These are phyloP conservation scores for Escovopsis sp. DNA, from an alignment of 2,329 filamentous ascomycete genomes.

Conservation along the genomic window DNA sequence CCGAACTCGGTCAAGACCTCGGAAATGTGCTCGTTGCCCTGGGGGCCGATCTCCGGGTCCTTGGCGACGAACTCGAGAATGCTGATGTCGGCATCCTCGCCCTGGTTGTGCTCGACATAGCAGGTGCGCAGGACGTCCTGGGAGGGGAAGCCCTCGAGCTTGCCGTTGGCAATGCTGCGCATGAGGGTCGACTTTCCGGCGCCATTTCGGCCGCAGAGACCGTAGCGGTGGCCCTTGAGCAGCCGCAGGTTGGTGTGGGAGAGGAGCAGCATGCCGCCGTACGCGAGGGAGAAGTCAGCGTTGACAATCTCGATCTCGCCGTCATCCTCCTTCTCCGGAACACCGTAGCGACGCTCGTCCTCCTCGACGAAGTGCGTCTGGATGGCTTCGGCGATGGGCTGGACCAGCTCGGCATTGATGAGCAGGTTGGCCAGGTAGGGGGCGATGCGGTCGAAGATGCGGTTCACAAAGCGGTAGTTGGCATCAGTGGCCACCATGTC, in stretches of 20 bases:
- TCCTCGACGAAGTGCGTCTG: constrained; percentile 67
- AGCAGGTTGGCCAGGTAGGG: constrained; percentile 67
- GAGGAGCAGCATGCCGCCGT: constrained; percentile 91
- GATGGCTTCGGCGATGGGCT: constrained; percentile 56
- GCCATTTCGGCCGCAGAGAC: constrained; percentile 91
- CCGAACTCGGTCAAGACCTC: constrained; percentile 81
- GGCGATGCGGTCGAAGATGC: constrained; percentile 52
- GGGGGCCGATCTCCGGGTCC: constrained; percentile 70
- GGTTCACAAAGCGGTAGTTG: constrained; percentile 63
- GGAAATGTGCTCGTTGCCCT: constrained; percentile 68
- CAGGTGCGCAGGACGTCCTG: constrained; percentile 88
- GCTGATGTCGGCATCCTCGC: constrained; percentile 90
- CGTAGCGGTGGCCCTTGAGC: constrained; percentile 92
- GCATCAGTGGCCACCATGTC: constrained; percentile 79
- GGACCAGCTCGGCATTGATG: constrained; percentile 41
- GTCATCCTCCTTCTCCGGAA: constrained; percentile 73
- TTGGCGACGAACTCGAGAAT: constrained; percentile 88
- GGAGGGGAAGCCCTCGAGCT: constrained; percentile 90
- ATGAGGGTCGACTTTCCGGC: constrained; percentile 98
- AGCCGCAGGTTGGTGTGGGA: constrained; percentile 92
- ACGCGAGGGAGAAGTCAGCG: constrained; percentile 91
- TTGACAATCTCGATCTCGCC: constrained; percentile 96
- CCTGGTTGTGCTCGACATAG: constrained; percentile 98
- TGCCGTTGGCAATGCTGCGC: constrained; percentile 88
- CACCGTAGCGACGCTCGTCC: constrained; percentile 75